Percentiles rank a stretch among this genome's conserved stretches.
These are phyloP conservation scores for Heliosperma pusillum DNA, from an alignment of 148 eudicot species.

Conservation along the genomic window DNA sequence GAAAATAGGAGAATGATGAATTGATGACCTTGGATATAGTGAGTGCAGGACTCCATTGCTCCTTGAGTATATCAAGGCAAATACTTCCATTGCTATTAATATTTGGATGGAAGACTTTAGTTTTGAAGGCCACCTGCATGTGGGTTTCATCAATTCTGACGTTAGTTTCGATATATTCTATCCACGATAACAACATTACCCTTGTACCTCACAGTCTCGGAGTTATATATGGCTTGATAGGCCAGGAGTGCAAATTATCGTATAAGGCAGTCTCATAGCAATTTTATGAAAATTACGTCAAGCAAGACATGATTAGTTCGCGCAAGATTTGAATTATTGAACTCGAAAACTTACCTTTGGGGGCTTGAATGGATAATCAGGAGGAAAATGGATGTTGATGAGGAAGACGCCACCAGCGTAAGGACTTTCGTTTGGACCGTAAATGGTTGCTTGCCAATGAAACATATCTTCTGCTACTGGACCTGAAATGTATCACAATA, in stretches of 20 bases:
- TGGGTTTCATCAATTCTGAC: not conserved
- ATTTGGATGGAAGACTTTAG: constrained; percentile 70
- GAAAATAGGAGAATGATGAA: constrained; percentile 1
- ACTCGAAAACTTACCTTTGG: constrained; percentile 43
- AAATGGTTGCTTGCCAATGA: constrained; percentile 71
- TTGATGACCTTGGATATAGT: constrained; percentile 64
- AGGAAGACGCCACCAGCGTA: constrained; percentile 61
- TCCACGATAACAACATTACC: not conserved
- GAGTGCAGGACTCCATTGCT: constrained; percentile 81
- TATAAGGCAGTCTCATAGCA: not conserved
- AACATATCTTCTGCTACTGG: constrained; percentile 62
- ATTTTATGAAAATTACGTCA: no score
- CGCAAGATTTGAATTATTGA: no score
- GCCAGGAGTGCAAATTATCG: not conserved
- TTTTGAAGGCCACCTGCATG: constrained; percentile 64
- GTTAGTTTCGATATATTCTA: not conserved
- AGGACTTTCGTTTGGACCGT: constrained; percentile 67
- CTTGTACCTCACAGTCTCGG: not conserved
- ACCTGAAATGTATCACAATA: constrained; percentile 31
- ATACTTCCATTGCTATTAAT: constrained; percentile 64
- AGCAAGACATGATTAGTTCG: no score
- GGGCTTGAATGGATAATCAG: constrained; percentile 77
- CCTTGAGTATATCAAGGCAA: constrained; percentile 73
- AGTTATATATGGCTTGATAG: no score
- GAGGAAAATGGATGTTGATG: constrained; percentile 60